A percentile compares a stretch with the other conserved stretches of the same genome.
Evolutionary conservation across 257 asterid species (phyloP).

Genomic region (Solanum virginianum): DNA sequence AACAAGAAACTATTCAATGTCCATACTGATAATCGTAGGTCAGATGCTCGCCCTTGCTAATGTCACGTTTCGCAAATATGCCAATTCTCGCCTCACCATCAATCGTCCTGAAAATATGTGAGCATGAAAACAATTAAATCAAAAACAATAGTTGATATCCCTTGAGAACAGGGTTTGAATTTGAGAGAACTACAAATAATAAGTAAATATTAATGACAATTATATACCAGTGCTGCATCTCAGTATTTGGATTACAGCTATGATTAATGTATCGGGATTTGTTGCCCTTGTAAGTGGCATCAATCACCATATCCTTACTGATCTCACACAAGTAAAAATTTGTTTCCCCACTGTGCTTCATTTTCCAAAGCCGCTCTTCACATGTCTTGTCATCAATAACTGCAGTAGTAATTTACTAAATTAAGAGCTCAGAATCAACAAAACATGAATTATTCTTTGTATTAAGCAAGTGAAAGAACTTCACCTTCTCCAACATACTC

Average conservation of each 20-base stretch:
- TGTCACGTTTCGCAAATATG: conserved; percentile 81
- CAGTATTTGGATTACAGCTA: conserved; percentile 93
- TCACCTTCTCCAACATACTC: conserved; percentile 99
- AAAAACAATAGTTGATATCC: neutral
- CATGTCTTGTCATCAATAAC: conserved; percentile 96
- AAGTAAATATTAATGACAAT: neutral
- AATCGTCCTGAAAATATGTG: conserved; percentile 51
- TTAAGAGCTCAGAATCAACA: neutral
- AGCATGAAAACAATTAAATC: neutral
- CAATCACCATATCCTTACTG: conserved; percentile 92
- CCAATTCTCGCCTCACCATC: conserved; percentile 96
- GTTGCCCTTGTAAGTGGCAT: conserved; percentile 96
- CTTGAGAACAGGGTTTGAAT: neutral
- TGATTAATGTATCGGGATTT: conserved; percentile 95
- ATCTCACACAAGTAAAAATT: conserved; percentile 95
- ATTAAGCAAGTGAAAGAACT: neutral
- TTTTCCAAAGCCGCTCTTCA: conserved; percentile 95
- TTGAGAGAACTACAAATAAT: neutral
- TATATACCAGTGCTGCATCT: conserved; percentile 92
- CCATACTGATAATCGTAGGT: conserved; percentile 97
- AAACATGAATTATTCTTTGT: neutral
- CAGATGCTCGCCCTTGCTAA: conserved; percentile 78
- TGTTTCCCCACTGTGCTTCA: conserved; percentile 87
- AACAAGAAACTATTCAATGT: neutral
- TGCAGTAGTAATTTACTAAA: conserved; percentile 19